Evolutionary conservation across 2,329 filamentous ascomycete genomes (phyloP), one percentile per base, ranked within the genome.

Genomic region (Penicillium crustosum): DNA sequence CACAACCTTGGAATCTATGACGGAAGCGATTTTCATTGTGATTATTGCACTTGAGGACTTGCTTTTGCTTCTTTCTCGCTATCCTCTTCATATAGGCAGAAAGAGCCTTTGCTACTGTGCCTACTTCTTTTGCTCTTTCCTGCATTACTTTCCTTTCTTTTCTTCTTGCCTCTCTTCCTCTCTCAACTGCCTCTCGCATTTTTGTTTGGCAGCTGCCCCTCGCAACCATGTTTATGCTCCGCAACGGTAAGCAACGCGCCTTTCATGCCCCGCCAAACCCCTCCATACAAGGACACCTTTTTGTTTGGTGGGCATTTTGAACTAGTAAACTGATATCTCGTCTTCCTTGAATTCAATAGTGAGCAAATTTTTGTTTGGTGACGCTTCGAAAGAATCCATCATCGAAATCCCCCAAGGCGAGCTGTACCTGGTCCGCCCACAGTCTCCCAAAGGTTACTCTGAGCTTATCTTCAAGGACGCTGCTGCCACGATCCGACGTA

Each of bases 401-500:
- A 91, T 96, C 77, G 93, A 97, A 74, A 88, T 99, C 43, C 87
- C 93, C 17, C 92, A 97, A 76, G 94, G 94, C 72, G 93, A 97
- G 77, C 90, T 99, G 44, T 99, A 97, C 77, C 89, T 99, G 66
- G 94, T 99, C 68, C 90, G 94, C 68, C 94, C 94, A 12, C 85
- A 91, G 49, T 97, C 93, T 8, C 92, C 93, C 57, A 99, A 99
- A 76, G 94, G 94, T 65, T 97, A 97, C 75, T 97, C 93, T 1
- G 94, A 99, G 77, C 91, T 97, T 73, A 96, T 99, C 77, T 99
- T 97, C 83, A 96, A 94, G 77, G 94, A 99, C 86, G 89, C 92
- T 39, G 90, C 91, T 47, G 91, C 93, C 53, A 91, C 89, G 62
- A 95, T 99, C 70, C 89, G 95, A 64, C 87, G 91, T 63, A 97